A percentile compares a stretch with the other conserved stretches of the same genome.
These are phyloP conservation scores for Thyridium curvatum DNA, from an alignment of 2,329 filamentous ascomycete genomes.

Conservation along the genomic window DNA sequence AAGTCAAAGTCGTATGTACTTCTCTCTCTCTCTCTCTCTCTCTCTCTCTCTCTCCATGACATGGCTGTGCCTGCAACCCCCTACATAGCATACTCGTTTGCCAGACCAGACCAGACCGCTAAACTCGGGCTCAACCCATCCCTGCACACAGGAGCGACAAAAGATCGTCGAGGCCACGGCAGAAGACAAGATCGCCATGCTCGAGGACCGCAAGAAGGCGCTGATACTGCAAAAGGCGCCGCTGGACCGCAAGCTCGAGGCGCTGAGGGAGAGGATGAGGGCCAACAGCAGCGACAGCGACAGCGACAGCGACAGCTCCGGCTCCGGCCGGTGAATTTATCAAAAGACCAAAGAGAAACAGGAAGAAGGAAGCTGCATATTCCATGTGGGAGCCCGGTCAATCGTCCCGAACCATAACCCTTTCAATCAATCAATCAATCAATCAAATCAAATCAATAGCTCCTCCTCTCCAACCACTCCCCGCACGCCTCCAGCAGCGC, in stretches of 20 bases:
- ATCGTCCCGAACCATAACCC: too few relatives aligned
- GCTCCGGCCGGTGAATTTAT: too few relatives aligned
- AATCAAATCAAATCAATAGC: too few relatives aligned
- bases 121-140: background rate
- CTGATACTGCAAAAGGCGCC: constrained; percentile 15
- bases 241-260: constrained; percentile 21
- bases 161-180: constrained; percentile 12
- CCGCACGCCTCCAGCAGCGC: too few relatives aligned
- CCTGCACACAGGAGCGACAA: constrained; percentile 10
- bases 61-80: background rate
- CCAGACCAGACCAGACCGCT: background rate
- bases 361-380: too few relatives aligned
- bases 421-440: too few relatives aligned
- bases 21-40: background rate
- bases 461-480: too few relatives aligned
- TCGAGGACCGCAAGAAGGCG: constrained; percentile 16
- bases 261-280: constrained; percentile 18
- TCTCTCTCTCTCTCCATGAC: background rate
- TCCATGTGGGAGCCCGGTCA: too few relatives aligned
- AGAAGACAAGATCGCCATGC: constrained; percentile 20
- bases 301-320: too few relatives aligned
- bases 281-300: too few relatives aligned
- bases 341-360: too few relatives aligned
- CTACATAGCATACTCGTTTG: background rate
- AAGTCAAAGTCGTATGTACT: constrained; percentile 14